A percentile compares a stretch with the other conserved stretches of the same genome.
phyloP scores from a whole-genome alignment of 2,329 filamentous ascomycete genomes.

The Epichloe gansuensis region DNA sequence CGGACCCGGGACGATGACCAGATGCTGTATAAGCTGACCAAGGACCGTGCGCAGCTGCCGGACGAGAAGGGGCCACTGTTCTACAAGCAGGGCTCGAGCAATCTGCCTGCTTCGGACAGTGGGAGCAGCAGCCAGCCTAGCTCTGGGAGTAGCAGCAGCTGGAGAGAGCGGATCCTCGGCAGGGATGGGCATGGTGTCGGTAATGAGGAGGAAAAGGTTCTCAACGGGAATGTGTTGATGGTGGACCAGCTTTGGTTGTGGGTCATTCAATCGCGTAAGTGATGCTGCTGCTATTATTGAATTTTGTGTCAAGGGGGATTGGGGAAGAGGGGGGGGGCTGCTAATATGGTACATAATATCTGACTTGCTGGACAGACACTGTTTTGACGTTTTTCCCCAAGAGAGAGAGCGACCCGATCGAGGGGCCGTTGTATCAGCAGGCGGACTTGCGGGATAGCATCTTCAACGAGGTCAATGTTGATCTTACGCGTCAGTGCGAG shows the following conservation, averaged over 20 bases:
- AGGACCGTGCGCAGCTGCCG: conserved; percentile 23
- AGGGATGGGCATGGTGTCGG: conserved; percentile 9
- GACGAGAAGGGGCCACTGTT: conserved; percentile 14
- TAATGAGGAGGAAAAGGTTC: conserved; percentile 25
- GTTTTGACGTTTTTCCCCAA: conserved; percentile 42
- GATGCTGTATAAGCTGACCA: conserved; percentile 54
- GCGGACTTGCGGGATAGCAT: conserved; percentile 50
- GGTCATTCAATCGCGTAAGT: conserved; percentile 40
- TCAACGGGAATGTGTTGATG: conserved; percentile 50
- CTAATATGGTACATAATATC: background rate
- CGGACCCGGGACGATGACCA: conserved; percentile 50
- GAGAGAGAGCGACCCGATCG: conserved; percentile 39
- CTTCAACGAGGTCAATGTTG: conserved; percentile 53
- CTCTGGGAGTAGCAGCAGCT: conserved; percentile 11
- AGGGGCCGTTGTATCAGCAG: conserved; percentile 44
- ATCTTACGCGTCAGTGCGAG: conserved; percentile 48
- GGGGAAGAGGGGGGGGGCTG: too few relatives aligned
- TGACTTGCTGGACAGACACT: conserved; percentile 25
- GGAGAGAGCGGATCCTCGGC: conserved; percentile 14
- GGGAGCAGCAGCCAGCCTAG: conserved; percentile 13
- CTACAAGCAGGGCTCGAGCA: conserved; percentile 18
- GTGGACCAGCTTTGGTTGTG: conserved; percentile 54
- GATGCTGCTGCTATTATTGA: background rate
- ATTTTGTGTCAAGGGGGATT: too few relatives aligned
- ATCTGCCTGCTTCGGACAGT: conserved; percentile 14